Base-by-base conservation (phyloP, 140 eudicot genomes). In the Flaveria floridana region DNA sequence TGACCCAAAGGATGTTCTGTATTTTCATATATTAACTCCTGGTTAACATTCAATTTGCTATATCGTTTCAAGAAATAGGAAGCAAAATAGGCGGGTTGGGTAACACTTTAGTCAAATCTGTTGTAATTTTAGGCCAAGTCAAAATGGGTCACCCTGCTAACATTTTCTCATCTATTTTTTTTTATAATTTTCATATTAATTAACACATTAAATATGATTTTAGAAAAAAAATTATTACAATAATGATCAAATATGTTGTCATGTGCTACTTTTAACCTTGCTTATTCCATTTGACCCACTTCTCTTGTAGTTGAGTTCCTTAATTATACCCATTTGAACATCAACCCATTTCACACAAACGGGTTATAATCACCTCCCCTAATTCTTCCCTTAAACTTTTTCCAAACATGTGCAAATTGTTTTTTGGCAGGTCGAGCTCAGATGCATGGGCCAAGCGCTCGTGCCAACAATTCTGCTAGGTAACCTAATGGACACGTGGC, bases 361-460 rank as follows among this genome's bases (percentile, higher is more conserved):
- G 14, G 26, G 5, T 55, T 55, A 19, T 55, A 55, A 55, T 19
- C 28, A 7, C 62, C 13, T 18, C 62, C 62, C 26, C 26, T 18
- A 18, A 46, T 61, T 25, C 2, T 47, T 5, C 25, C 61, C 59
- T 15, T 42, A 2, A 73, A 9, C 0, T 2, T 16, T 16, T 50
- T 21, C 19, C 8, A 34, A 52, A 21, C 1, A 9, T 19, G 58
- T 55, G 69, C 30, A 63, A 65, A 46, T 20, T 64, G 7, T 56
- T 57, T 39, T 79, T 7, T 76, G 71, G 79, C 65, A 92, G 97
- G 80, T 89, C 66, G 91, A 87, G 73, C 86, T 92, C 15, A 81
- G 70, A 78, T 89, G 96, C 80, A 80, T 83, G 87, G 97, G 96
- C 7, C 89, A 84, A 64, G 53, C 87, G 23, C 82, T 92, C 34